phyloP scores from a whole-genome alignment of 192 early-diverging fungal genomes.

The Radiomyces spectabilis region DNA sequence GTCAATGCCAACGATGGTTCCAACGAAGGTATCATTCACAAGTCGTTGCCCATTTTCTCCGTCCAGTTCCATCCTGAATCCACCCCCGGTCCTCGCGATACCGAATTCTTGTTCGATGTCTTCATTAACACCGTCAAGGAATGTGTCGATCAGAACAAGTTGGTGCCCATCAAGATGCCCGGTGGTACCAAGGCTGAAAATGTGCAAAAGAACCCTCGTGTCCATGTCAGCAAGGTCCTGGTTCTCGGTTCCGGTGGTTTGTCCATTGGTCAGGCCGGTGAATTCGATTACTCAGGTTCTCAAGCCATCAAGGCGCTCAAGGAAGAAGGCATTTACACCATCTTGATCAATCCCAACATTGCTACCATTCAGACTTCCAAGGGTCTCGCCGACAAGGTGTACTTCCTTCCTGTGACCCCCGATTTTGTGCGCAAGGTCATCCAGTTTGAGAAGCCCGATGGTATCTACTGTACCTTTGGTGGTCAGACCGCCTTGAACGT shows the following conservation, averaged over 20 bases:
- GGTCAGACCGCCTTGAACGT: conserved; percentile 96
- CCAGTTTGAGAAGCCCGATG: conserved; percentile 91
- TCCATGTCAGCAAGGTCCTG: conserved; percentile 78
- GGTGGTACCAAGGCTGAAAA: conserved; percentile 42
- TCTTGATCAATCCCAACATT: conserved; percentile 99
- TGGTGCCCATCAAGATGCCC: conserved; percentile 71
- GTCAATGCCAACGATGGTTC: conserved; percentile 94
- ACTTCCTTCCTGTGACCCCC: conserved; percentile 92
- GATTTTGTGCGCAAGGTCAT: conserved; percentile 90
- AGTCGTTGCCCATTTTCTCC: conserved; percentile 60
- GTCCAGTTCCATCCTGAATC: conserved; percentile 98
- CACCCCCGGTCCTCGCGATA: conserved; percentile 87
- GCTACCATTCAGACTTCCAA: conserved; percentile 97
- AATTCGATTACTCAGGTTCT: conserved; percentile 98
- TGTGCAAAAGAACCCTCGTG: conserved; percentile 33
- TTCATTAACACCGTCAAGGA: conserved; percentile 73
- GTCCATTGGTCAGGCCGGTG: conserved; percentile 95
- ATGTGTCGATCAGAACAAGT: conserved; percentile 56
- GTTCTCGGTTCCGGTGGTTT: conserved; percentile 94
- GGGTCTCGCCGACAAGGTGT: conserved; percentile 87
- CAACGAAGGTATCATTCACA: conserved; percentile 89
- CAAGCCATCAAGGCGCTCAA: conserved; percentile 97
- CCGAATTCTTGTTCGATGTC: conserved; percentile 83
- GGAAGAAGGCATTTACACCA: conserved; percentile 86
- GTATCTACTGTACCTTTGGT: conserved; percentile 92